phyloP scores from a whole-genome alignment of 2,329 filamentous ascomycete genomes.

The Grosmannia penicillata region DNA sequence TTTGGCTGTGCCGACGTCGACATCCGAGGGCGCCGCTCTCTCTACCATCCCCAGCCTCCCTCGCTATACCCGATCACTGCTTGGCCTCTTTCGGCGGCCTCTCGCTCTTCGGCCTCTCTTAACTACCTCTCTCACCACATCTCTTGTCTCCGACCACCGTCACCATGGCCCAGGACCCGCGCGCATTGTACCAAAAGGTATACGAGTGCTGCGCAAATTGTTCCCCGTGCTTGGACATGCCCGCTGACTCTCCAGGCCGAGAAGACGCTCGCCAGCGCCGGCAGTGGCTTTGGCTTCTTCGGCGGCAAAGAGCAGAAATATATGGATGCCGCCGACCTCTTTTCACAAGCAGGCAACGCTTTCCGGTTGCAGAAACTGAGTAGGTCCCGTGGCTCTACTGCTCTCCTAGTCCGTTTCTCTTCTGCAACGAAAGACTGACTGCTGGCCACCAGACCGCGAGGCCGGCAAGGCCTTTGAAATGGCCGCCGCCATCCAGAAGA shows the following conservation, averaged over 20 bases:
- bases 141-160: background rate
- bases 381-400: conserved; percentile 30
- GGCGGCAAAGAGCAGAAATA: conserved; percentile 78
- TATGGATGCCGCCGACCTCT: conserved; percentile 77
- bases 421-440: conserved; percentile 1
- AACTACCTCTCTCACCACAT: background rate
- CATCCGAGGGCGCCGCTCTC: background rate
- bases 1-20: no score
- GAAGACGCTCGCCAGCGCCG: conserved; percentile 60
- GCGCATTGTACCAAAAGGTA: conserved; percentile 69
- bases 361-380: conserved; percentile 79
- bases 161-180: conserved; percentile 43
- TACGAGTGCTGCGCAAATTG: conserved; percentile 9
- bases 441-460: conserved; percentile 48
- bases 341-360: conserved; percentile 77
- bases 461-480: conserved; percentile 77
- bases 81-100: no score
- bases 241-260: conserved; percentile 52
- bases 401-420: no score
- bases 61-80: background rate
- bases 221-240: conserved; percentile 10
- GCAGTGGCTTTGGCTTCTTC: conserved; percentile 78
- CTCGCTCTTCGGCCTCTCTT: no score
- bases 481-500: conserved; percentile 66
- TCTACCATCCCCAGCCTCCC: background rate